phyloP scores from a whole-genome alignment of 768 basidiomycete species.

The Suillus paluster region DNA sequence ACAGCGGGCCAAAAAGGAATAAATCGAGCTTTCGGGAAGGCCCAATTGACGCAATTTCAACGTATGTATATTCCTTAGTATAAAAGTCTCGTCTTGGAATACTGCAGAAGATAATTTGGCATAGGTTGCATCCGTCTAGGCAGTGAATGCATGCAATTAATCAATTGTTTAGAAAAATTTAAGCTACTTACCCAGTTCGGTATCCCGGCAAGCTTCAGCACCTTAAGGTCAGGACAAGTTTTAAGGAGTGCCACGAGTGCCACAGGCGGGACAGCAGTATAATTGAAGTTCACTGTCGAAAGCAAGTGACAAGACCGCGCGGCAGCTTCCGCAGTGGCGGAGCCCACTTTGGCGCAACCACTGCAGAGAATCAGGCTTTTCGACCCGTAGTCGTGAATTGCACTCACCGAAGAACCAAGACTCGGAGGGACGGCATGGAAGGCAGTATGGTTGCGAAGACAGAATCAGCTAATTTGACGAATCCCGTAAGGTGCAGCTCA shows the following conservation, averaged over 20 bases:
- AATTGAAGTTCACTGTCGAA: slow-evolving; percentile 58
- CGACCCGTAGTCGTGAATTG: background rate
- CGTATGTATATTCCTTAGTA: slow-evolving; percentile 47
- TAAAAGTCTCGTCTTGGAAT: slow-evolving; percentile 24
- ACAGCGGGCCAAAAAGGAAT: slow-evolving; percentile 45
- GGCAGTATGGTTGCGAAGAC: slow-evolving; percentile 55
- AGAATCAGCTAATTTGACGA: slow-evolving; percentile 55
- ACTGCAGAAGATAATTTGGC: slow-evolving; percentile 44
- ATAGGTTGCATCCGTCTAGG: slow-evolving; percentile 61
- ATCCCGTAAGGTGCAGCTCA: slow-evolving; percentile 54
- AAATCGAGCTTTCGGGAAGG: slow-evolving; percentile 54
- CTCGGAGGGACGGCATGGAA: slow-evolving; percentile 47
- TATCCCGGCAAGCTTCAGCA: slow-evolving; percentile 67
- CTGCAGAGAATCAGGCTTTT: slow-evolving; percentile 37
- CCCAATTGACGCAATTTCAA: slow-evolving; percentile 63
- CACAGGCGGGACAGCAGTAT: slow-evolving; percentile 56
- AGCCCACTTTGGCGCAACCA: slow-evolving; percentile 61
- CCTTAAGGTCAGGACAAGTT: slow-evolving; percentile 47
- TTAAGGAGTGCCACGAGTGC: slow-evolving; percentile 48
- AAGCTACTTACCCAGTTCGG: slow-evolving; percentile 55
- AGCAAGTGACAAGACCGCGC: slow-evolving; percentile 49
- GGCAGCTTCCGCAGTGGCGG: slow-evolving; percentile 49
- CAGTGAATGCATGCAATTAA: background rate
- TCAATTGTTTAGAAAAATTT: background rate
- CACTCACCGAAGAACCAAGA: slow-evolving; percentile 59